A percentile compares a stretch with the other conserved stretches of the same genome.
Evolutionary conservation across 148 eudicot species (phyloP).

Genomic region (Silene uniflora): DNA sequence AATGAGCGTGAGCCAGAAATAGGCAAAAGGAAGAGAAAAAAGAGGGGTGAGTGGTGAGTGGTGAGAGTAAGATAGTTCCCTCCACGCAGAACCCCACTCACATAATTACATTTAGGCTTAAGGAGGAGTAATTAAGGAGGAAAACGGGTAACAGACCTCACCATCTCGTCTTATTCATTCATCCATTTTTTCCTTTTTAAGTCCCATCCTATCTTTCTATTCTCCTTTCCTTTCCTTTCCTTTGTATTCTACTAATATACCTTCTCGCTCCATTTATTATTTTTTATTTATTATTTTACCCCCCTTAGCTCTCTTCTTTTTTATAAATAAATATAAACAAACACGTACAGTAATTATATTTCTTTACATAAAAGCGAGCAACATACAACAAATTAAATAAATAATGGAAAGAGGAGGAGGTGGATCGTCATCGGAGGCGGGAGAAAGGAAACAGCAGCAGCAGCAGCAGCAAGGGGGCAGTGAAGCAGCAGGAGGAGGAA

Average conservation of each 20-base stretch:
- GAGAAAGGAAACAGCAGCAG: conserved; percentile 20
- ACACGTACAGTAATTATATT: not conserved
- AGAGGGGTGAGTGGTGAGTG: not conserved
- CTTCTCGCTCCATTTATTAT: not conserved
- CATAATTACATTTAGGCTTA: no score
- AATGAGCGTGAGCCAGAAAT: no score
- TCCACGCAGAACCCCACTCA: not conserved
- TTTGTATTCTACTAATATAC: not conserved
- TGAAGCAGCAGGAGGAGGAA: not conserved
- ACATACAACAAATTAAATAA: not conserved
- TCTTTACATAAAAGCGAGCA: not conserved
- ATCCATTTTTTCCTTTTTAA: not conserved
- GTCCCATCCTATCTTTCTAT: not conserved
- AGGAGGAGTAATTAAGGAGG: no score
- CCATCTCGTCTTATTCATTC: not conserved
- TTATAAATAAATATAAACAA: not conserved
- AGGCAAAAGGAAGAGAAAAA: not conserved
- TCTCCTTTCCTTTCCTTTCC: not conserved
- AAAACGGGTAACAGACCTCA: not conserved
- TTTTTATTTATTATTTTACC: not conserved
- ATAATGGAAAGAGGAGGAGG: conserved; percentile 11
- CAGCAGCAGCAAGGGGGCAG: not conserved
- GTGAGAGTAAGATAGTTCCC: not conserved
- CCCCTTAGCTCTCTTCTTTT: not conserved
- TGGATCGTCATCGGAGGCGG: conserved; percentile 20